A percentile compares a stretch with the other conserved stretches of the same genome.
phyloP scores from a whole-genome alignment of 2,329 filamentous ascomycete genomes.

The Fusarium sp. region DNA sequence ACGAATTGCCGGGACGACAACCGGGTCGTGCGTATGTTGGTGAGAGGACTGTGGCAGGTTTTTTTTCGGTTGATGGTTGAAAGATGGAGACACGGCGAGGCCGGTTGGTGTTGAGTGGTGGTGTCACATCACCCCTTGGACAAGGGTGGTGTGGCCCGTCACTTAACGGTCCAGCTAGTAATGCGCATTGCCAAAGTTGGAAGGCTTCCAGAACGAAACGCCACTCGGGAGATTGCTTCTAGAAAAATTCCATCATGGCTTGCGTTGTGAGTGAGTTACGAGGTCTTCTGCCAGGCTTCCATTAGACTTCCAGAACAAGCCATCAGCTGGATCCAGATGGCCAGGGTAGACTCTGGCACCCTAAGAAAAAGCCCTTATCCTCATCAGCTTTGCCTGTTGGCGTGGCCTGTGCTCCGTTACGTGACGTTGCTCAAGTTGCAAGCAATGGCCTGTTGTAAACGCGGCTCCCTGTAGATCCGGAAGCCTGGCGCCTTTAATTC shows the following conservation, averaged over 20 bases:
- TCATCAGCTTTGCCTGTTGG: not conserved
- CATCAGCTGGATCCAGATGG: constrained; percentile 3
- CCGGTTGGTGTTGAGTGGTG: constrained; percentile 42
- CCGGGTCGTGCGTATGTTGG: constrained; percentile 18
- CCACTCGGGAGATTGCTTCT: constrained; percentile 32
- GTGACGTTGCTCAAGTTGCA: constrained; percentile 1
- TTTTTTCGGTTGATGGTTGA: constrained; percentile 35
- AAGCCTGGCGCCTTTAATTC: constrained; percentile 2
- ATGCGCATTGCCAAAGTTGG: constrained; percentile 23
- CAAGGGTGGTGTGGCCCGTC: constrained; percentile 35
- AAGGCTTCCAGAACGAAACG: constrained; percentile 43
- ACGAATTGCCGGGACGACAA: constrained; percentile 15
- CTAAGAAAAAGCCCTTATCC: not conserved
- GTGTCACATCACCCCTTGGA: constrained; percentile 30
- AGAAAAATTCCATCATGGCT: constrained; percentile 32
- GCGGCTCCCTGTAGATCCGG: constrained; percentile 12
- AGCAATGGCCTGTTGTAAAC: not conserved
- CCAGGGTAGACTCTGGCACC: constrained; percentile 15
- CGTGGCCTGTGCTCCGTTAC: constrained; percentile 20
- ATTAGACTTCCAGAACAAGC: constrained; percentile 25
- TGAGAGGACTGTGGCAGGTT: constrained; percentile 31
- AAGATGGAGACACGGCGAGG: constrained; percentile 47
- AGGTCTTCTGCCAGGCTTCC: constrained; percentile 12
- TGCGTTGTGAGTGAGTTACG: not conserved
- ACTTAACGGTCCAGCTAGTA: constrained; percentile 9